Conservation (phyloP, 225 moss, liverwort and hornwort species). For the Bryum argenteum region DNA sequence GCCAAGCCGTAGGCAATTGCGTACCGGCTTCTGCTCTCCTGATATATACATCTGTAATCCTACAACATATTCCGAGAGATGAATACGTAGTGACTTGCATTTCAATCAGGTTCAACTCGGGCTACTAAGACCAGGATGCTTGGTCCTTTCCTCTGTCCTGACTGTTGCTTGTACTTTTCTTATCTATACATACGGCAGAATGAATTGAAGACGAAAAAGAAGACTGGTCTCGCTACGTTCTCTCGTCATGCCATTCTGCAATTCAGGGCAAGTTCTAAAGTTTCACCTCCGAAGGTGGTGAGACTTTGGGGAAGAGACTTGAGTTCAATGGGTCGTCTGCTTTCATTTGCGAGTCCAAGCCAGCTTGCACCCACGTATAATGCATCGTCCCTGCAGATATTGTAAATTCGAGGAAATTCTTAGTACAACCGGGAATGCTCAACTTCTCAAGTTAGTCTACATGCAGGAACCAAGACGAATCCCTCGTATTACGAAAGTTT, state of each 20-base stretch:
- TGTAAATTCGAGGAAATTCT: constrained; percentile 18
- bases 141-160: constrained; percentile 22
- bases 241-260: constrained; percentile 22
- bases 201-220: constrained; percentile 2
- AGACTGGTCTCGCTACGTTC: background rate
- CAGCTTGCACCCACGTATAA: constrained; percentile 65
- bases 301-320: constrained; percentile 67
- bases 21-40: constrained; percentile 12
- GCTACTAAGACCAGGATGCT: background rate
- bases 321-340: constrained; percentile 73
- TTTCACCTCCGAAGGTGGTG: constrained; percentile 32
- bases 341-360: constrained; percentile 58
- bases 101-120: constrained; percentile 5
- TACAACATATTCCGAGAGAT: background rate
- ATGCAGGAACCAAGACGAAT: background rate
- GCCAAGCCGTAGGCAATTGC: constrained; percentile 20
- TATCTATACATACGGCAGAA: constrained; percentile 11
- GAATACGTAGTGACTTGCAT: constrained; percentile 1
- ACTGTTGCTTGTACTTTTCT: constrained; percentile 9
- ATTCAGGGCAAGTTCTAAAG: constrained; percentile 20
- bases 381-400: constrained; percentile 68
- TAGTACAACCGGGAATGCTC: background rate
- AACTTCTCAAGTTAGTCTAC: constrained; percentile 9
- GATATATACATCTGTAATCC: background rate
- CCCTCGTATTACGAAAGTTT: constrained; percentile 3